phyloP scores from a whole-genome alignment of 2,329 filamentous ascomycete genomes.

The Coniochaeta ligniaria region DNA sequence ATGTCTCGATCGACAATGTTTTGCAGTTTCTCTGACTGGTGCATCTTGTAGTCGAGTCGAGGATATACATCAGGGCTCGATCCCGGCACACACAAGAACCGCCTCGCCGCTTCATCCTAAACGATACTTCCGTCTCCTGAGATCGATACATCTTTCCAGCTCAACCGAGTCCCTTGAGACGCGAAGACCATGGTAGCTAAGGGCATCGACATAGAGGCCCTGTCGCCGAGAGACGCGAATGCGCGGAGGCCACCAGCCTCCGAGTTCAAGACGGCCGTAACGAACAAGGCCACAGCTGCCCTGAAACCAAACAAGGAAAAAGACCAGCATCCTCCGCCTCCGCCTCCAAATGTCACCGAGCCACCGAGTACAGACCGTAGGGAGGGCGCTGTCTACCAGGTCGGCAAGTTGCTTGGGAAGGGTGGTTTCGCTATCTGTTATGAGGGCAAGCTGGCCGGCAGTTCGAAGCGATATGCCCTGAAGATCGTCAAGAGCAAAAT shows the following conservation, averaged over 20 bases:
- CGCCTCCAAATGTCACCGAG: conserved; percentile 52
- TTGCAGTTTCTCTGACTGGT: background rate
- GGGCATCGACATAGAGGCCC: conserved; percentile 53
- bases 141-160: background rate
- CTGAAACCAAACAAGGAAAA: conserved; percentile 54
- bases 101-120: background rate
- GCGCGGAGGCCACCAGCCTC: conserved; percentile 45
- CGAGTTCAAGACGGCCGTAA: conserved; percentile 36
- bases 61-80: background rate
- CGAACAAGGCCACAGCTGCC: conserved; percentile 38
- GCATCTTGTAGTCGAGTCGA: background rate
- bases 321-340: conserved; percentile 54
- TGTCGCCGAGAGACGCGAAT: conserved; percentile 59
- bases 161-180: conserved; percentile 26
- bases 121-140: background rate
- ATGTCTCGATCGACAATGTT: background rate
- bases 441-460: conserved; percentile 51
- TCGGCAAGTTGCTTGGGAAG: conserved; percentile 69
- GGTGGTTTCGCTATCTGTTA: conserved; percentile 81
- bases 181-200: conserved; percentile 33
- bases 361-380: conserved; percentile 62
- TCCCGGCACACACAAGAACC: background rate
- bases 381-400: conserved; percentile 65
- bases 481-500: conserved; percentile 82
- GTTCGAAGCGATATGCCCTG: conserved; percentile 62